These are phyloP conservation scores for Penicillium olsonii DNA, from an alignment of 2,329 filamentous ascomycete species.

Conservation along the genomic window DNA sequence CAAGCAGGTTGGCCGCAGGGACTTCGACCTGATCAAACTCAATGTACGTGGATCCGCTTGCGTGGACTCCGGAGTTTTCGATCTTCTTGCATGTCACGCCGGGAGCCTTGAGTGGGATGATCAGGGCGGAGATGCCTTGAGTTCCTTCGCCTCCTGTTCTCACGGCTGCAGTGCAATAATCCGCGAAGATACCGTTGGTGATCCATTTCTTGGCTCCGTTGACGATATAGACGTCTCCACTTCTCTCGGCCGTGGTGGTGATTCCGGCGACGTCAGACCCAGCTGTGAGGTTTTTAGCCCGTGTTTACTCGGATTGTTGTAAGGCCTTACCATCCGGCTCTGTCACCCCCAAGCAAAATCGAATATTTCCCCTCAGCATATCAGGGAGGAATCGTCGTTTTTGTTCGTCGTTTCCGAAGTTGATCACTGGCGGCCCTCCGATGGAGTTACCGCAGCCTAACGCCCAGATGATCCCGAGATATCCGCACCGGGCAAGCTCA, in stretches of 20 bases:
- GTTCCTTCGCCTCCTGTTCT: constrained; percentile 59
- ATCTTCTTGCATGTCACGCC: constrained; percentile 57
- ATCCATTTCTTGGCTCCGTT: constrained; percentile 68
- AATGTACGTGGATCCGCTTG: constrained; percentile 65
- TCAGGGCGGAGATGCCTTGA: constrained; percentile 58
- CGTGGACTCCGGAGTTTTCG: constrained; percentile 61
- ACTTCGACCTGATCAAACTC: constrained; percentile 83
- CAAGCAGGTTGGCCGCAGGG: constrained; percentile 71
- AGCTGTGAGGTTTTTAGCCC: constrained; percentile 27
- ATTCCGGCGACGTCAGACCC: constrained; percentile 63
- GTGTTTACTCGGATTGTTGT: background rate
- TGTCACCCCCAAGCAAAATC: constrained; percentile 64
- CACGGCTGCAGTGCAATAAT: constrained; percentile 62
- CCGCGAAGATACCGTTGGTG: constrained; percentile 59
- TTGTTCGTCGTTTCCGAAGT: constrained; percentile 32
- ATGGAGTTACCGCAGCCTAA: constrained; percentile 35
- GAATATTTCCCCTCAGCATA: constrained; percentile 57
- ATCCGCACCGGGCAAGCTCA: constrained; percentile 39
- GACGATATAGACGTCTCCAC: constrained; percentile 56
- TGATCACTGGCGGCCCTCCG: constrained; percentile 34
- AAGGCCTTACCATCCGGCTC: constrained; percentile 33
- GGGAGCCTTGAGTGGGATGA: constrained; percentile 54
- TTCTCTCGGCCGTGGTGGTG: constrained; percentile 54
- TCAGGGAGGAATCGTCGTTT: constrained; percentile 56
- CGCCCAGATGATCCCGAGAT: constrained; percentile 34